Evolutionary conservation across 129 eudicot species (phyloP).

Genomic region (Deinandra increscens): DNA sequence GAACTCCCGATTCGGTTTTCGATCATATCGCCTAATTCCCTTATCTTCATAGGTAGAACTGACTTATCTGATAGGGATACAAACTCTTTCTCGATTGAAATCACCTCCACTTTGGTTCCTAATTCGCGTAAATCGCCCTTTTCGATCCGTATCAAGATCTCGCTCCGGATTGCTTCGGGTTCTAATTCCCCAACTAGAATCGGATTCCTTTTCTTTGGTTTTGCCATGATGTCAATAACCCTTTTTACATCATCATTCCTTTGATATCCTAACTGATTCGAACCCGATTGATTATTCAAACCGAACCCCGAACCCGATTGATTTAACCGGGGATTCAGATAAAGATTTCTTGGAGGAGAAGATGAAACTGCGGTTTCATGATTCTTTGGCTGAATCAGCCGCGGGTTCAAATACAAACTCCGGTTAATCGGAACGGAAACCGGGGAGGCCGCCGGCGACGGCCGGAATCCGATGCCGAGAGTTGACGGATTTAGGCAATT

Average conservation of each 20-base stretch:
- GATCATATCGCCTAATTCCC: constrained; percentile 48
- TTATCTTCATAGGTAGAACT: constrained; percentile 40
- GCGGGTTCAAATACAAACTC: constrained; percentile 40
- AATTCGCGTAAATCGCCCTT: constrained; percentile 59
- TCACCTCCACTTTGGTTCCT: constrained; percentile 36
- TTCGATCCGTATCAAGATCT: constrained; percentile 55
- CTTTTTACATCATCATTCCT: constrained; percentile 67
- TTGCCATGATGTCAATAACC: constrained; percentile 68
- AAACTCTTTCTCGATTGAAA: constrained; percentile 51
- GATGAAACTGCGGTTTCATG: constrained; percentile 12
- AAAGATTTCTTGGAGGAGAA: constrained; percentile 25
- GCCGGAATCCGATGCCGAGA: constrained; percentile 51
- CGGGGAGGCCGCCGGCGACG: constrained; percentile 18
- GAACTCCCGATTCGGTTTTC: constrained; percentile 35
- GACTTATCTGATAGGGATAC: constrained; percentile 33
- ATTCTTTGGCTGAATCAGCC: constrained; percentile 28
- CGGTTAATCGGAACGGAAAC: constrained; percentile 25
- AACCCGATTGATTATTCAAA: constrained; percentile 10
- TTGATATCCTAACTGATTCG: constrained; percentile 29
- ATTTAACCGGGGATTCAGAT: constrained; percentile 40
- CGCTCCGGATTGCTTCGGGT: constrained; percentile 65
- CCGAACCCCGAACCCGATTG: constrained; percentile 26
- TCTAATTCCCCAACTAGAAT: constrained; percentile 77
- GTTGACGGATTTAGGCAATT: constrained; percentile 12
- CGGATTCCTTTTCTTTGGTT: constrained; percentile 67